Base-by-base conservation (phyloP, 352 stramenopile genomes). In the Stramenopiles sp. region DNA sequence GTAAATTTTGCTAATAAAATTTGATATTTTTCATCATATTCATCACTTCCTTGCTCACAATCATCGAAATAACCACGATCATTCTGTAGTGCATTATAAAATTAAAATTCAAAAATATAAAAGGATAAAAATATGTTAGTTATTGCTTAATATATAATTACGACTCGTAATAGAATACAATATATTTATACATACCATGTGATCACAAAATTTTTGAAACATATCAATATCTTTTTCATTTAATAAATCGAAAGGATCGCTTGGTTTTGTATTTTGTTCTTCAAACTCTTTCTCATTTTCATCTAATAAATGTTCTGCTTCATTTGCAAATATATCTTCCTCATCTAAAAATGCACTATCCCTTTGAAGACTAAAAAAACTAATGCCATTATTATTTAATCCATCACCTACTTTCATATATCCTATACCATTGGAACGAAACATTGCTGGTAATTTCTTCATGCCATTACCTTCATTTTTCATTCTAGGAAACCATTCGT, bases 371-470 rank as follows among this genome's bases (percentile, higher is more conserved):
- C 30, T 33, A 13, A 76, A 76, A 76, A 76, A 76, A 13, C 31
- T 31, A 33, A 33, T 76, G 13, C 65, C 65, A 33, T 76, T 76
- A 33, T 76, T 76, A 20, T 76, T 76, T 20, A 76, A 76, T 13
- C 31, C 65, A 76, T 76, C 65, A 7, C 65, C 65, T 31, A 76
- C 65, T 20, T 76, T 76, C 65, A 76, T 76, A 33, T 76, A 76
- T 20, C 65, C 65, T 33, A 76, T 33, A 31, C 65, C 65, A 33
- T 76, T 76, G 4, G 30, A 33, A 4, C 65, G 30, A 20, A 76
- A 76, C 65, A 76, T 76, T 4, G 65, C 65, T 13, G 65, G 65
- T 20, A 76, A 76, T 31, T 76, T 76, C 31, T 33, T 31, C 65
- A 76, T 76, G 30, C 31, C 31, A 7, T 20, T 20, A 20, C 65